Conservation (phyloP, 2,329 filamentous ascomycete species). For the Penicillium palitans region DNA sequence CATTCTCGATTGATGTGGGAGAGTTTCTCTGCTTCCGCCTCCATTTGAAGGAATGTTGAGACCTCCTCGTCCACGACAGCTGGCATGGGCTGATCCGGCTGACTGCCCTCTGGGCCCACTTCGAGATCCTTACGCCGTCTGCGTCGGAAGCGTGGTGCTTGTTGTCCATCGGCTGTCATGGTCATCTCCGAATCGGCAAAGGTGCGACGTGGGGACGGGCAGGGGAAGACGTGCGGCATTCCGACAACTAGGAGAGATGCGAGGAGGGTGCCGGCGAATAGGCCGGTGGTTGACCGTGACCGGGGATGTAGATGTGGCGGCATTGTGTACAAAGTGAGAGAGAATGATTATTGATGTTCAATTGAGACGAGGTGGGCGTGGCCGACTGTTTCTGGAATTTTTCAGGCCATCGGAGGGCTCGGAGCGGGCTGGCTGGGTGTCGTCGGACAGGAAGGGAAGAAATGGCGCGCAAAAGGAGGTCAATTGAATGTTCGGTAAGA, state of each 20-base stretch:
- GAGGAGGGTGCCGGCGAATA: slow-evolving; percentile 90
- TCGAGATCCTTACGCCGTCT: slow-evolving; percentile 39
- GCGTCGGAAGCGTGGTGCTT: slow-evolving; percentile 39
- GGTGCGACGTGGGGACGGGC: slow-evolving; percentile 74
- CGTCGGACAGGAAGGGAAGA: not conserved
- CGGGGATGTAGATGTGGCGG: slow-evolving; percentile 85
- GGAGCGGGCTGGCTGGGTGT: slow-evolving; percentile 2
- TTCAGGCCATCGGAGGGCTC: slow-evolving; percentile 24
- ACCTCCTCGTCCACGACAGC: slow-evolving; percentile 42
- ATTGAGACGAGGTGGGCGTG: slow-evolving; percentile 20
- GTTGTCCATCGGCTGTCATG: slow-evolving; percentile 46
- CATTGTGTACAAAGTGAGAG: slow-evolving; percentile 54
- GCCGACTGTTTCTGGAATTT: slow-evolving; percentile 16
- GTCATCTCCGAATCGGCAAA: slow-evolving; percentile 67
- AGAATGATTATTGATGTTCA: slow-evolving; percentile 5
- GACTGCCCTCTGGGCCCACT: slow-evolving; percentile 15
- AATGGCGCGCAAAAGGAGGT: not conserved
- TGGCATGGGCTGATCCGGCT: slow-evolving; percentile 18
- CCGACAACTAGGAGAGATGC: slow-evolving; percentile 91
- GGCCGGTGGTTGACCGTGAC: slow-evolving; percentile 86
- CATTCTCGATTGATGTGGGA: slow-evolving; percentile 67
- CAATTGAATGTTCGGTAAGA: slow-evolving; percentile 17
- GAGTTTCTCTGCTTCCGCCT: slow-evolving; percentile 42
- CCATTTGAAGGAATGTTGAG: slow-evolving; percentile 45
- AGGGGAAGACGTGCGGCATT: slow-evolving; percentile 86